phyloP scores from a whole-genome alignment of 1,284 basidiomycete genomes.

The Sporisorium reilianum region DNA sequence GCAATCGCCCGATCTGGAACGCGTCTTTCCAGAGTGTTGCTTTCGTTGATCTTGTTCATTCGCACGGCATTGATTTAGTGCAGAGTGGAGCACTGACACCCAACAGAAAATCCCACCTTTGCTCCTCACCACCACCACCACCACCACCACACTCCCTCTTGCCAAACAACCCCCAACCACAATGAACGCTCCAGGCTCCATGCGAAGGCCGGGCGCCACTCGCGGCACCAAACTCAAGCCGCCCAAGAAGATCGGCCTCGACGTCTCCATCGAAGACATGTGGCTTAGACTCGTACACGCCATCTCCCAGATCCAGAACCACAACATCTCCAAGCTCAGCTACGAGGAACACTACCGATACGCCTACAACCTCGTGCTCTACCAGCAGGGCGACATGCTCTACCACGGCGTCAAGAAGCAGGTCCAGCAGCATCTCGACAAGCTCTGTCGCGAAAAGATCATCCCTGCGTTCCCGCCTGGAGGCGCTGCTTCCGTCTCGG shows the following conservation, averaged over 20 bases:
- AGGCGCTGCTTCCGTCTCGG: constrained; percentile 69
- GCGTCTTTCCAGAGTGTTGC: constrained; percentile 6
- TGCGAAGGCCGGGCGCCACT: constrained; percentile 42
- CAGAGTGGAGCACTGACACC: constrained; percentile 6
- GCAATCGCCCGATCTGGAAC: neutral
- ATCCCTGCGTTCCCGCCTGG: constrained; percentile 81
- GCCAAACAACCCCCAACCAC: neutral
- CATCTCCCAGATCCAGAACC: constrained; percentile 93
- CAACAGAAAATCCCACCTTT: neutral
- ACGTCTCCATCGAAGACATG: constrained; percentile 63
- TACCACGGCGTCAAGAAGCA: constrained; percentile 88
- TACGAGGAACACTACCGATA: constrained; percentile 90
- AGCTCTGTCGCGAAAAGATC: constrained; percentile 81
- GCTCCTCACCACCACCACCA: neutral
- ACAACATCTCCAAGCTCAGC: constrained; percentile 90
- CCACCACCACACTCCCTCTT: neutral
- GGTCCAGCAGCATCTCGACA: constrained; percentile 84
- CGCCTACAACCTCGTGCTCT: constrained; percentile 66
- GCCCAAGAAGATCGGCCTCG: constrained; percentile 60
- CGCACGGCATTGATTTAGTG: constrained; percentile 4
- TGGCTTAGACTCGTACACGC: constrained; percentile 83
- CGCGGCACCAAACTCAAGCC: constrained; percentile 51
- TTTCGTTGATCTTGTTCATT: neutral
- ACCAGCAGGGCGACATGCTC: constrained; percentile 83
- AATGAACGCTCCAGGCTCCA: constrained; percentile 52